Evolutionary conservation across 2,329 filamentous ascomycete species (phyloP).

Genomic region (Chaetomiaceae sp.): DNA sequence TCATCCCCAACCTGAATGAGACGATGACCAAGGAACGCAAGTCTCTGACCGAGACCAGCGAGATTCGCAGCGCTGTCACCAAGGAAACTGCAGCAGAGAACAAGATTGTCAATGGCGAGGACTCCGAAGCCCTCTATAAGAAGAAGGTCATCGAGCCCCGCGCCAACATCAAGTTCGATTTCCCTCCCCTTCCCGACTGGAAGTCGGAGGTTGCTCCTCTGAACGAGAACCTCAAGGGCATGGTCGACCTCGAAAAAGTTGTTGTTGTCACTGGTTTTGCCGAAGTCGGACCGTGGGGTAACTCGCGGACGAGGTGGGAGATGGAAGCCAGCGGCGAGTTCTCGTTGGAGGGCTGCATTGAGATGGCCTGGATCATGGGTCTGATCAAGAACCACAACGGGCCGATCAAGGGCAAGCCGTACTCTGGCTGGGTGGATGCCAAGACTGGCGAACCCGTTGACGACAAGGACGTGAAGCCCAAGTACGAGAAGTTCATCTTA

Average conservation of each 20-base stretch:
- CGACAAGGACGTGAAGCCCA: slow-evolving; percentile 94
- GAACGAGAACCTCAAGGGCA: slow-evolving; percentile 84
- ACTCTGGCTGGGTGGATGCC: slow-evolving; percentile 93
- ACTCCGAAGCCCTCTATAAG: slow-evolving; percentile 88
- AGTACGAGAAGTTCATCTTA: slow-evolving; percentile 95
- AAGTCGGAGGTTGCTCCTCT: slow-evolving; percentile 84
- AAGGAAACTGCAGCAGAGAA: slow-evolving; percentile 97
- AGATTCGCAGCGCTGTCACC: slow-evolving; percentile 86
- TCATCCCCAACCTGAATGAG: slow-evolving; percentile 92
- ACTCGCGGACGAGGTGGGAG: slow-evolving; percentile 96
- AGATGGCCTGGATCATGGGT: slow-evolving; percentile 99
- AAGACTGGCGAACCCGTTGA: slow-evolving; percentile 95
- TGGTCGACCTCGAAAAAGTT: slow-evolving; percentile 98
- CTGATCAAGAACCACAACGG: slow-evolving; percentile 99
- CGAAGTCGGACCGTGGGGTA: slow-evolving; percentile 96
- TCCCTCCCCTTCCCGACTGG: slow-evolving; percentile 88
- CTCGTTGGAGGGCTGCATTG: slow-evolving; percentile 93
- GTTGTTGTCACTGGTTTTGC: slow-evolving; percentile 96
- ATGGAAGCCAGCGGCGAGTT: slow-evolving; percentile 98
- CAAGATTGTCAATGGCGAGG: slow-evolving; percentile 92
- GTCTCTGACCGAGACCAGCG: slow-evolving; percentile 91
- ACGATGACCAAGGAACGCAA: slow-evolving; percentile 90
- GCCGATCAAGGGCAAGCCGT: slow-evolving; percentile 89
- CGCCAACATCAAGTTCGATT: slow-evolving; percentile 97
- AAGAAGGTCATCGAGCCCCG: slow-evolving; percentile 89